Evolutionary conservation across 345 rosid species (phyloP), one percentile per base, ranked within the genome.

Genomic region (Bruguiera gymnorhiza): DNA sequence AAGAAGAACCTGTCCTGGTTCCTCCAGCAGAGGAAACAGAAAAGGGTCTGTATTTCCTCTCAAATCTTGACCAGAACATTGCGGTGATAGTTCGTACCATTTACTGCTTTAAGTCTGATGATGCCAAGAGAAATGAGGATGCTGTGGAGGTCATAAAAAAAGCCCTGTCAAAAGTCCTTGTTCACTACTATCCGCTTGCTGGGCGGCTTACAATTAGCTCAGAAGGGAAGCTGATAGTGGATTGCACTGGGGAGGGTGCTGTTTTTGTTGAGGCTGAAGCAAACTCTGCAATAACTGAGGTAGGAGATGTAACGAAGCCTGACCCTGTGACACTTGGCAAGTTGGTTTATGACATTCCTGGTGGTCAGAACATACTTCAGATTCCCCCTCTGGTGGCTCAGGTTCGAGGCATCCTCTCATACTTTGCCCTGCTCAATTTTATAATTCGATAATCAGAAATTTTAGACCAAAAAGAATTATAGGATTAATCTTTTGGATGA

Each of bases 231-330:
- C 87, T 86, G 63, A 85, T 85, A 8, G 88, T 91, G 48, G 82
- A 89, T 69, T 89, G 98, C 80, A 84, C 86, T 0, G 92, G 86
- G 23, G 92, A 93, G 26, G 98, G 98, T 59, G 94, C 88, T 55
- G 89, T 93, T 57, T 86, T 93, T 59, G 92, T 93, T 19, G 97
- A 89, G 74, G 96, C 96, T 66, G 92, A 89, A 69, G 86, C 97
- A 2, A 77, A 85, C 56, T 88, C 86, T 67, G 67, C 73, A 3
- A 69, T 93, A 1, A 80, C 78, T 21, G 86, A 78, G 34, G 79
- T 91, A 0, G 89, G 85, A 18, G 86, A 88, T 59, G 84, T 77
- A 50, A 78, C 91, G 24, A 88, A 79, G 72, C 87, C 85, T 57
- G 87, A 91, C 29, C 97, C 97, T 43, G 80, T 67, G 32, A 79